Evolutionary conservation across 2,329 filamentous ascomycete genomes (phyloP).

Genomic region (Fusarium sp.): DNA sequence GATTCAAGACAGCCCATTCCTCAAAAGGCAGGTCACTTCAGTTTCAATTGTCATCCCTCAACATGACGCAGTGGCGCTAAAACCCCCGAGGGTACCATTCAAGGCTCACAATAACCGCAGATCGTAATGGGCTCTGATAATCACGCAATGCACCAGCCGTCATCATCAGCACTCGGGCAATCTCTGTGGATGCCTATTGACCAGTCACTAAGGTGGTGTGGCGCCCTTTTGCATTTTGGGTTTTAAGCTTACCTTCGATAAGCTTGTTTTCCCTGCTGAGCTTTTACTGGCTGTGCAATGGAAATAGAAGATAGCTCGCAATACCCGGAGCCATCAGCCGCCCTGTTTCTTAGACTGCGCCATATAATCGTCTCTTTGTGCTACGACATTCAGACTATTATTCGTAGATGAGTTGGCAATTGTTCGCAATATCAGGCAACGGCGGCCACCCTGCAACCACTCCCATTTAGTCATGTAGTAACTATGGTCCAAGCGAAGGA

Average conservation of each 20-base stretch:
- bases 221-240: background rate
- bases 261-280: conserved; percentile 28
- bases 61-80: conserved; percentile 15
- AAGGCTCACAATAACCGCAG: background rate
- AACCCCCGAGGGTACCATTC: background rate
- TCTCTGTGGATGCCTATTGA: background rate
- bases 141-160: conserved; percentile 19
- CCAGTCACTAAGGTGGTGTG: background rate
- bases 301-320: conserved; percentile 7
- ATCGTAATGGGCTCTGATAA: conserved; percentile 8
- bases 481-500: no score
- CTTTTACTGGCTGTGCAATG: conserved; percentile 20
- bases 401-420: no score
- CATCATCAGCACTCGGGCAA: background rate
- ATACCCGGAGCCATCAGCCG: conserved; percentile 13
- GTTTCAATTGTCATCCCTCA: background rate
- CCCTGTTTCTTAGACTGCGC: background rate
- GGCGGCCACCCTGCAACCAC: no score
- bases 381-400: background rate
- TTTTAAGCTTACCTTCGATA: conserved; percentile 34
- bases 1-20: background rate
- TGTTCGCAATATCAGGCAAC: no score
- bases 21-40: background rate
- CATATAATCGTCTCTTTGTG: background rate
- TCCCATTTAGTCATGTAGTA: no score